Evolutionary conservation across 768 basidiomycete genomes (phyloP).

Genomic region (Lyophyllum decastes): DNA sequence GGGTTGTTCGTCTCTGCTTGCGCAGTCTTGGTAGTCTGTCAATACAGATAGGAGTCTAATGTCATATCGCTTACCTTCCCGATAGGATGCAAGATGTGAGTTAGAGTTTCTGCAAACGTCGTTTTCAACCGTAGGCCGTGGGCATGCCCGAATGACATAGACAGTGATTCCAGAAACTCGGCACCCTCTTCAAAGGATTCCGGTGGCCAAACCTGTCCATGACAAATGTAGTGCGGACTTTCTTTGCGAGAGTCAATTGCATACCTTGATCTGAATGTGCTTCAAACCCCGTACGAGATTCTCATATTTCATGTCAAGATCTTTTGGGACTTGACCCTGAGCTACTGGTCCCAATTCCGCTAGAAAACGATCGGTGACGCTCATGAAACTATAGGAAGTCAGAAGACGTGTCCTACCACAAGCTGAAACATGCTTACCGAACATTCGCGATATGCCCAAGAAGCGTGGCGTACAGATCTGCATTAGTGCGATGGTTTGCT

Average conservation of each 20-base stretch:
- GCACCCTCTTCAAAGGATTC: constrained; percentile 92
- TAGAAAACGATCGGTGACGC: constrained; percentile 90
- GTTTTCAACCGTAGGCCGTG: constrained; percentile 84
- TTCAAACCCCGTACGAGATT: constrained; percentile 80
- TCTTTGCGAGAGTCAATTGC: background rate
- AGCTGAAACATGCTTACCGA: constrained; percentile 49
- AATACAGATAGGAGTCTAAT: constrained; percentile 2
- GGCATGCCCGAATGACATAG: constrained; percentile 80
- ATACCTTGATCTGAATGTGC: constrained; percentile 81
- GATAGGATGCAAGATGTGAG: constrained; percentile 80
- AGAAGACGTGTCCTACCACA: background rate
- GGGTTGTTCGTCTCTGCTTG: constrained; percentile 97
- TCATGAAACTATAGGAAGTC: constrained; percentile 64
- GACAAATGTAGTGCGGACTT: background rate
- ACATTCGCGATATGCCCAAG: constrained; percentile 81
- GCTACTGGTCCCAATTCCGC: constrained; percentile 75
- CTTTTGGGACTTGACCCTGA: constrained; percentile 76
- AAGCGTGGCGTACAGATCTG: constrained; percentile 81
- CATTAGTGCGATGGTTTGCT: constrained; percentile 77
- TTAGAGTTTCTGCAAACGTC: constrained; percentile 82
- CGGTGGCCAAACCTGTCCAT: constrained; percentile 82
- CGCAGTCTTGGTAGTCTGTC: constrained; percentile 59
- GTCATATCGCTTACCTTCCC: constrained; percentile 59
- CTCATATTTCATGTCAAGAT: constrained; percentile 81
- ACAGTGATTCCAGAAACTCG: constrained; percentile 84